Base-by-base conservation (phyloP, 768 basidiomycete genomes). In the Tylopilus vinaceipallidus region DNA sequence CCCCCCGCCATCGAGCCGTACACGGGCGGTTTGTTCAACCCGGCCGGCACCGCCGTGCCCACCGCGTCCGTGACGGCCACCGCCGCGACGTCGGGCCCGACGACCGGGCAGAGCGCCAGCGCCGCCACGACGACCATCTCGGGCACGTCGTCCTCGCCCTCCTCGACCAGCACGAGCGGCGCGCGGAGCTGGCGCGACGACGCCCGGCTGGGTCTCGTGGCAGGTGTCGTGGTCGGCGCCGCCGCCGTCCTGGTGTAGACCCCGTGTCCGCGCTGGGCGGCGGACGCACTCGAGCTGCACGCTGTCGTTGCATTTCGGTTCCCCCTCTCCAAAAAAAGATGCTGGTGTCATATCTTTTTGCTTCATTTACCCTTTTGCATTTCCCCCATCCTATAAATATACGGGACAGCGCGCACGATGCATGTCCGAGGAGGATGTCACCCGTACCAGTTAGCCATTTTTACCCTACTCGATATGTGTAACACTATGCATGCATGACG, bases 151-250 rank as follows among this genome's bases (percentile, higher is more conserved):
- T 6, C 24, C 40, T 10, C 52, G 1, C 2, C 26, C 4, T 32
- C 51, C 10, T 23, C 58, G 7, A 27, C 61, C 10, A 39, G 41
- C 29, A 56, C 54, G 10, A 56, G 47, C 16, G 50, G 39, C 2
- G 53, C 50, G 6, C 35, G 35, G 4, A 17, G 57, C 1, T 4
- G 34, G 27, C 14, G 47, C 4, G 29, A 45, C 5, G 38, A 45
- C 5, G 38, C 32, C 20, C 19, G 44, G 23, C 19, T 43, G 12
- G 32, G 44, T 0, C 13, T 47, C 14, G 24, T 48, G 11, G 33
- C 27, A 6, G 51, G 45, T 5, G 45, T 47, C 20, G 50, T 45
- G 3, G 46, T 47, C 22, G 53, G 50, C 14, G 45, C 38, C 1
- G 33, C 60, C 26, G 54, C 34, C 4, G 50, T 32, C 14, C 16